These are phyloP conservation scores for Leishmania mexicana DNA, from an alignment of 208 protist genomes.

Conservation along the genomic window DNA sequence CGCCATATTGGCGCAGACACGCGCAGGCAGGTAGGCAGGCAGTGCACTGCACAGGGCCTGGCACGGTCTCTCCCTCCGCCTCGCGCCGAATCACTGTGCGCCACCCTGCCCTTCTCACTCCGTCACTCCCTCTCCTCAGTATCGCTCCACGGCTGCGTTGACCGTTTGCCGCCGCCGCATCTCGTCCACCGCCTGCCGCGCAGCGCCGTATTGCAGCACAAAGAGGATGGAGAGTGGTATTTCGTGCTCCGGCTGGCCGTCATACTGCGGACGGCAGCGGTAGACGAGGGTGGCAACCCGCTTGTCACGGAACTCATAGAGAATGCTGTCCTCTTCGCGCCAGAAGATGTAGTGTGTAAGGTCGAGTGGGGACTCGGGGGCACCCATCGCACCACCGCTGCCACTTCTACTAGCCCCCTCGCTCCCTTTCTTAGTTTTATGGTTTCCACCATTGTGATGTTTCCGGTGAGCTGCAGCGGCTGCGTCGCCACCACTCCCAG, in stretches of 20 bases:
- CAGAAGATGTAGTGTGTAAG: slow-evolving; percentile 82
- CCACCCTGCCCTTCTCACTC: neutral
- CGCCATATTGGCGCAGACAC: neutral
- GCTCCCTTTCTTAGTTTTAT: slow-evolving; percentile 12
- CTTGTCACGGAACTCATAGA: slow-evolving; percentile 82
- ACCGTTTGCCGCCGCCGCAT: slow-evolving; percentile 62
- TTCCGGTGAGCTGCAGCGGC: slow-evolving; percentile 5
- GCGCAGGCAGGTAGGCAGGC: neutral
- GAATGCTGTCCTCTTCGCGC: slow-evolving; percentile 82
- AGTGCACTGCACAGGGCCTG: neutral
- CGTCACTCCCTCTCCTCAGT: slow-evolving; percentile 20
- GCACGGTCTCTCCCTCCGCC: neutral
- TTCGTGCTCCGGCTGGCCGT: slow-evolving; percentile 80
- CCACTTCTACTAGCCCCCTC: neutral
- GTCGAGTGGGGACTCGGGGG: slow-evolving; percentile 43
- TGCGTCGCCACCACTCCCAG: neutral
- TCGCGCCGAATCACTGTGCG: neutral
- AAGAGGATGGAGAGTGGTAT: slow-evolving; percentile 84
- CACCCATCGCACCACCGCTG: slow-evolving; percentile 10
- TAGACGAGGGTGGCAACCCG: slow-evolving; percentile 84
- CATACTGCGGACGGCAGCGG: slow-evolving; percentile 84
- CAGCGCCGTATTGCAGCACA: slow-evolving; percentile 61
- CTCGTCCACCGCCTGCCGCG: slow-evolving; percentile 72
- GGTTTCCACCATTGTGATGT: slow-evolving; percentile 6
- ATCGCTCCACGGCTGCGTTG: slow-evolving; percentile 56